These are phyloP conservation scores for Cinnamomum chago DNA, from an alignment of 164 flowering plant genomes.

Conservation along the genomic window DNA sequence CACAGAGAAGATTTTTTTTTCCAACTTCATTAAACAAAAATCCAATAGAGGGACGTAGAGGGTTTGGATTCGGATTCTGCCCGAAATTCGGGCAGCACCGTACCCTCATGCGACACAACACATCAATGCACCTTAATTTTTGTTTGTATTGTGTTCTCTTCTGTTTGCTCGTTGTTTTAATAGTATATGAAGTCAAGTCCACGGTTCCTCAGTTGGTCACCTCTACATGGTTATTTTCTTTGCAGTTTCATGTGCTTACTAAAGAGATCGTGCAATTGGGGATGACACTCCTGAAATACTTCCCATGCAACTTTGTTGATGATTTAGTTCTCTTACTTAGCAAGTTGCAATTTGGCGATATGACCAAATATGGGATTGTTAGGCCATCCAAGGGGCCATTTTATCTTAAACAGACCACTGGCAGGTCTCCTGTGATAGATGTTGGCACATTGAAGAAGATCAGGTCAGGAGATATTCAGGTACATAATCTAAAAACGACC, in stretches of 20 bases:
- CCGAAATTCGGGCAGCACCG: no score
- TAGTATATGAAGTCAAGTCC: no score
- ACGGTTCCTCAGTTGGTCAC: no score
- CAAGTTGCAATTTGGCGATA: conserved; percentile 21
- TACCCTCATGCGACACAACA: no score
- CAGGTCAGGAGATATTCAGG: conserved; percentile 26
- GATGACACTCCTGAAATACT: conserved; percentile 6
- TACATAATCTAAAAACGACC: background rate
- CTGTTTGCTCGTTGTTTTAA: no score
- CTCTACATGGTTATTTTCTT: background rate
- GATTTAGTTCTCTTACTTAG: background rate
- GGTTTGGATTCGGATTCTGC: no score
- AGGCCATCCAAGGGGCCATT: conserved; percentile 37
- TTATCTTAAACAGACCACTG: conserved; percentile 21
- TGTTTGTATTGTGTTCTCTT: no score
- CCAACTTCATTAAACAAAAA: no score
- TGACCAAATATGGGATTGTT: conserved; percentile 24
- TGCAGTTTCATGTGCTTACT: background rate
- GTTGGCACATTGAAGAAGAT: conserved; percentile 40
- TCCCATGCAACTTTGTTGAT: conserved; percentile 31
- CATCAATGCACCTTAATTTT: no score
- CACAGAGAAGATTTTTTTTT: no score
- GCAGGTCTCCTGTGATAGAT: conserved; percentile 36
- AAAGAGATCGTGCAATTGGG: background rate
- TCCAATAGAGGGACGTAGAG: no score